Evolutionary conservation across 2,329 filamentous ascomycete genomes (phyloP).

Genomic region (Juglanconis oblonga): DNA sequence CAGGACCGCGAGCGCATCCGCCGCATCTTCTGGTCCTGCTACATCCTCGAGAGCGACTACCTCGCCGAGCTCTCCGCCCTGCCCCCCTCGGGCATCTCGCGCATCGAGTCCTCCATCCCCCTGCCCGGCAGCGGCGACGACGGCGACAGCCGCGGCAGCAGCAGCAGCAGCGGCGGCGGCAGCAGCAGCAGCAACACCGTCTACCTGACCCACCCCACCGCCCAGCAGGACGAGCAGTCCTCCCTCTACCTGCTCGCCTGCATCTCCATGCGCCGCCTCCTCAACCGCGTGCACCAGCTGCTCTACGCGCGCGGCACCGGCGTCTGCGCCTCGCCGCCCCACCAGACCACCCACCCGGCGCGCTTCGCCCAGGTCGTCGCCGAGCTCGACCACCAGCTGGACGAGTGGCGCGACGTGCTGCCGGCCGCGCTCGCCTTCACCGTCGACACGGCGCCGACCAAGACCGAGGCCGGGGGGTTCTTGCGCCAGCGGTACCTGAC

Average conservation of each 20-base stretch:
- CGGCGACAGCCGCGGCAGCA: no score
- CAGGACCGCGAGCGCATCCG: slow-evolving; percentile 46
- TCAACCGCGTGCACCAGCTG: slow-evolving; percentile 47
- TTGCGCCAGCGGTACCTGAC: slow-evolving; percentile 49
- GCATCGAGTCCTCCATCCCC: slow-evolving; percentile 48
- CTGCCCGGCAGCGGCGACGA: no score
- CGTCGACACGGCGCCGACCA: slow-evolving; percentile 28
- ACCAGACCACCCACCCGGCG: slow-evolving; percentile 38
- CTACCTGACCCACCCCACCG: slow-evolving; percentile 41
- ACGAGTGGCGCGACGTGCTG: slow-evolving; percentile 46
- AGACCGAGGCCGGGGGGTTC: slow-evolving; percentile 44
- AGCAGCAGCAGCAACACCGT: no score
- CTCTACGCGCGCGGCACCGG: slow-evolving; percentile 48
- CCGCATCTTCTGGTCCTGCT: slow-evolving; percentile 54
- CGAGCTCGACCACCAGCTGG: slow-evolving; percentile 46
- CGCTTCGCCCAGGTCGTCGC: slow-evolving; percentile 46
- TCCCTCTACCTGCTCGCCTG: slow-evolving; percentile 53
- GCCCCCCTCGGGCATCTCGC: slow-evolving; percentile 47
- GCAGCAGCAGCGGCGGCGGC: no score
- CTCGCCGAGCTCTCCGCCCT: slow-evolving; percentile 50
- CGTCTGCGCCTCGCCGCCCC: no score
- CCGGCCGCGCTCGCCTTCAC: slow-evolving; percentile 41
- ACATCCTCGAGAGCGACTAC: slow-evolving; percentile 53
- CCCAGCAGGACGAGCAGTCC: slow-evolving; percentile 41
- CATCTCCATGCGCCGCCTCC: slow-evolving; percentile 47